Percentiles rank a stretch among this genome's conserved stretches.
These are phyloP conservation scores for Eimeria tenella DNA, from an alignment of 169 alveolate species.

Conservation along the genomic window DNA sequence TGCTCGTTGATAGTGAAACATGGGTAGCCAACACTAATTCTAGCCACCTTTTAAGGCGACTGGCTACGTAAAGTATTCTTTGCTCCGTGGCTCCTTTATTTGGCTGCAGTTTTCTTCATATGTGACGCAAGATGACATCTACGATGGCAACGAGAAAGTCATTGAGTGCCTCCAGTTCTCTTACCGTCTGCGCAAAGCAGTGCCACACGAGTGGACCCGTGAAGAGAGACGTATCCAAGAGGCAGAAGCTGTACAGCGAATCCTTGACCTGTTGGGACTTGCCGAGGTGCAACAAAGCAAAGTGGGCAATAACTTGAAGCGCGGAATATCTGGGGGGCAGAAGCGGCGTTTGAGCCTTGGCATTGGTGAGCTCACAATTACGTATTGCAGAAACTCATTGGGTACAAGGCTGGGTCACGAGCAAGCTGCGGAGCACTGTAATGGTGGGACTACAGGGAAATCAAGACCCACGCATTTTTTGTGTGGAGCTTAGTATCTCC, in stretches of 20 bases:
- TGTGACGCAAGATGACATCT: conserved; percentile 56
- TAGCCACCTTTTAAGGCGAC: too few relatives aligned
- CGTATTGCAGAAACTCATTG: background rate
- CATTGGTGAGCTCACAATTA: conserved; percentile 13
- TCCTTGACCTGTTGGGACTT: conserved; percentile 46
- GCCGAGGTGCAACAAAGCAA: conserved; percentile 35
- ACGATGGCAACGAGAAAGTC: conserved; percentile 68
- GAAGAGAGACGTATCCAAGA: background rate
- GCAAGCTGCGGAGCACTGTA: too few relatives aligned
- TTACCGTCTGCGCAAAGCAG: conserved; percentile 48
- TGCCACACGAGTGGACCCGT: conserved; percentile 30
- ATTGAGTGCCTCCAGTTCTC: conserved; percentile 65
- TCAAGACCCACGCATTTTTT: too few relatives aligned
- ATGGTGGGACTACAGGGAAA: too few relatives aligned
- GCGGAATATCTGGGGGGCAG: conserved; percentile 71
- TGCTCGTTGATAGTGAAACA: too few relatives aligned
- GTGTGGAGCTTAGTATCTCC: too few relatives aligned
- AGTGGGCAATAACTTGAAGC: conserved; percentile 21
- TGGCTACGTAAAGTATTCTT: background rate
- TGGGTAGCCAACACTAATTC: too few relatives aligned
- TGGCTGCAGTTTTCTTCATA: conserved; percentile 36
- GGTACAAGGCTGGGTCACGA: background rate
- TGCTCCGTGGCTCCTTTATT: background rate
- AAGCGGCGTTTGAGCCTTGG: conserved; percentile 68
- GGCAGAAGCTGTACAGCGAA: conserved; percentile 25